These are phyloP conservation scores for Leccinum imitatum DNA, from an alignment of 768 basidiomycete species.

Conservation along the genomic window DNA sequence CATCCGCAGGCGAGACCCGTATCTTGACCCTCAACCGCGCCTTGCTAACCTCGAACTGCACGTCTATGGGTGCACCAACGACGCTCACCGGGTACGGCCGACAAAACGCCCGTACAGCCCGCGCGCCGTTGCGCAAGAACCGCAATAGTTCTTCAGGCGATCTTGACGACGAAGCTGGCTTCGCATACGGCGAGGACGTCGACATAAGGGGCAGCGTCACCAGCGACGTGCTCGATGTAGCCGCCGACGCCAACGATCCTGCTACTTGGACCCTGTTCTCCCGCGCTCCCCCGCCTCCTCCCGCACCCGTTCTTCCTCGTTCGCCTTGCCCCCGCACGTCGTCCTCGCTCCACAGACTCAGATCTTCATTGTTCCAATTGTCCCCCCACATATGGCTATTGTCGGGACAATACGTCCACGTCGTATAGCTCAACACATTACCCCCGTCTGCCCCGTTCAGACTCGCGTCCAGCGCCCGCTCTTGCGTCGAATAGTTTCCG, in stretches of 20 bases:
- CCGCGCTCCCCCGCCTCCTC: background rate
- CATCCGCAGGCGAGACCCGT: constrained; percentile 59
- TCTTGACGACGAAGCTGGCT: background rate
- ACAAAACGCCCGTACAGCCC: constrained; percentile 82
- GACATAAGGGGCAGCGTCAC: constrained; percentile 21
- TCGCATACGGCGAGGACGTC: constrained; percentile 2
- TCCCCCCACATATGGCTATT: constrained; percentile 89
- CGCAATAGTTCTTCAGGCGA: constrained; percentile 37
- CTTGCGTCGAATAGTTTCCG: constrained; percentile 77
- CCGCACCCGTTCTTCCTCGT: background rate
- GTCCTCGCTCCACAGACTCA: constrained; percentile 83
- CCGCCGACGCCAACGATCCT: constrained; percentile 12
- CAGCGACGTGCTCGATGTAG: constrained; percentile 19
- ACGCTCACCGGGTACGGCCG: constrained; percentile 79
- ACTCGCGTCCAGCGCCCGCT: constrained; percentile 85
- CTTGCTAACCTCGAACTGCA: constrained; percentile 74
- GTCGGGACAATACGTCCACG: constrained; percentile 89
- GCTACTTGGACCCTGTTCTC: background rate
- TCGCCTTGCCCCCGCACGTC: constrained; percentile 43
- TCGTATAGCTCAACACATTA: constrained; percentile 74
- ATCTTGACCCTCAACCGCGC: constrained; percentile 72
- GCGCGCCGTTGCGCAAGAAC: constrained; percentile 82
- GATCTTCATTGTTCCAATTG: constrained; percentile 95
- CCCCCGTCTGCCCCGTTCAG: constrained; percentile 74
- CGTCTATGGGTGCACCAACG: constrained; percentile 63